phyloP scores from a whole-genome alignment of 192 early-diverging fungal species.

The Rhizoclosmatium sp. region DNA sequence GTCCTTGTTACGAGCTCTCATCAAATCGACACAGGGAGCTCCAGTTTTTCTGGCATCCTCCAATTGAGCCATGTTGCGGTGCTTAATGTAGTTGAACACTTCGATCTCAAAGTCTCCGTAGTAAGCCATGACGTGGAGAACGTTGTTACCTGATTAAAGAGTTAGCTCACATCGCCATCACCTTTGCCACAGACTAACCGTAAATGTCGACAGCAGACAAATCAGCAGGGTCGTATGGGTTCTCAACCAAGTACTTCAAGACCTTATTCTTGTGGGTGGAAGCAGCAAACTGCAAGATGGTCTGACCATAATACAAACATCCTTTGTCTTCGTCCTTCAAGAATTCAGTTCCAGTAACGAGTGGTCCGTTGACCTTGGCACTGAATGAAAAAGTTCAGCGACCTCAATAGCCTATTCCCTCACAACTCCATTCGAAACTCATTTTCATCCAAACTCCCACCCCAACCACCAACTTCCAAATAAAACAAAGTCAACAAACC shows the following conservation, averaged over 20 bases:
- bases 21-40: slow-evolving; percentile 1
- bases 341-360: slow-evolving; percentile 34
- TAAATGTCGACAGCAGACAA: slow-evolving; percentile 30
- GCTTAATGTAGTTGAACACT: slow-evolving; percentile 17
- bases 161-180: neutral
- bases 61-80: neutral
- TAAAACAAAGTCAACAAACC: slow-evolving; percentile 5
- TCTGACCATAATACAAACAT: slow-evolving; percentile 25
- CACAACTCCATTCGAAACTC: no score
- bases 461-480: no score
- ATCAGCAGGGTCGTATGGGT: slow-evolving; percentile 28
- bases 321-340: slow-evolving; percentile 28
- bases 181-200: slow-evolving; percentile 3
- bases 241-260: slow-evolving; percentile 37
- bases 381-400: slow-evolving; percentile 1
- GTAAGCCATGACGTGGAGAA: slow-evolving; percentile 42
- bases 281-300: slow-evolving; percentile 33
- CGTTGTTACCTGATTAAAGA: slow-evolving; percentile 37
- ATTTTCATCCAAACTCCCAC: no score
- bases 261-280: slow-evolving; percentile 30
- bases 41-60: neutral
- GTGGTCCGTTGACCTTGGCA: slow-evolving; percentile 33
- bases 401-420: no score
- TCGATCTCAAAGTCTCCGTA: slow-evolving; percentile 31
- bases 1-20: slow-evolving; percentile 29